Percentiles rank a stretch among this genome's conserved stretches.
Evolutionary conservation across 2,329 filamentous ascomycete species (phyloP).

Genomic region (Phoma sp.): DNA sequence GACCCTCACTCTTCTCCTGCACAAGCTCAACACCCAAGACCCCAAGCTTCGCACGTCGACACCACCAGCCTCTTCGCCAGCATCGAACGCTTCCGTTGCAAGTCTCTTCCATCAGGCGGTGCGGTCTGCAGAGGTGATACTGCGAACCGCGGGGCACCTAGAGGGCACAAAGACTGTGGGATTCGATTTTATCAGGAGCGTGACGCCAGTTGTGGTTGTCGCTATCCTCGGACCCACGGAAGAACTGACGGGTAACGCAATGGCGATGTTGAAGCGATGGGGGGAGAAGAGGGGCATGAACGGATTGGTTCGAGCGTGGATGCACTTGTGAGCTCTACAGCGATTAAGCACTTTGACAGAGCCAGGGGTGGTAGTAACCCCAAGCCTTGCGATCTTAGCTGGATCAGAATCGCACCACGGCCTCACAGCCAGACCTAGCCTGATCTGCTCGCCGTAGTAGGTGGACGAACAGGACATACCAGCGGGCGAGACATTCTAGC

Average conservation of each 20-base stretch:
- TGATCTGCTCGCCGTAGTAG: too few relatives aligned
- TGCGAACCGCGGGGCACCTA: constrained; percentile 10
- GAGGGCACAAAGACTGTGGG: constrained; percentile 33
- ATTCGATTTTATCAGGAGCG: constrained; percentile 34
- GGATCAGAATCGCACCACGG: neutral
- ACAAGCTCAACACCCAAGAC: constrained; percentile 25
- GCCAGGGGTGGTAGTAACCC: neutral
- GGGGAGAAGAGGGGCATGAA: constrained; percentile 19
- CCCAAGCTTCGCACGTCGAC: neutral
- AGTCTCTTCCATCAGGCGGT: constrained; percentile 1
- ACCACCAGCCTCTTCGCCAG: neutral
- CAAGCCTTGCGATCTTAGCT: neutral
- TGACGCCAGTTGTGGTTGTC: constrained; percentile 35
- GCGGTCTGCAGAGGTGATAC: constrained; percentile 1
- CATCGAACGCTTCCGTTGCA: neutral
- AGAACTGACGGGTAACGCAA: constrained; percentile 22
- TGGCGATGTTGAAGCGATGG: constrained; percentile 35
- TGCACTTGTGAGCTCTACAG: constrained; percentile 8
- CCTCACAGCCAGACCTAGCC: too few relatives aligned
- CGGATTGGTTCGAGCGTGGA: constrained; percentile 15
- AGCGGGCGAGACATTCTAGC: too few relatives aligned
- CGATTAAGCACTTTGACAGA: neutral
- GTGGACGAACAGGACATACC: too few relatives aligned
- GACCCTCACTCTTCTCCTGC: constrained; percentile 25
- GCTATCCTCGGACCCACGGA: constrained; percentile 25